phyloP scores from a whole-genome alignment of 352 stramenopile species.

The Phytophthora pluvialis region DNA sequence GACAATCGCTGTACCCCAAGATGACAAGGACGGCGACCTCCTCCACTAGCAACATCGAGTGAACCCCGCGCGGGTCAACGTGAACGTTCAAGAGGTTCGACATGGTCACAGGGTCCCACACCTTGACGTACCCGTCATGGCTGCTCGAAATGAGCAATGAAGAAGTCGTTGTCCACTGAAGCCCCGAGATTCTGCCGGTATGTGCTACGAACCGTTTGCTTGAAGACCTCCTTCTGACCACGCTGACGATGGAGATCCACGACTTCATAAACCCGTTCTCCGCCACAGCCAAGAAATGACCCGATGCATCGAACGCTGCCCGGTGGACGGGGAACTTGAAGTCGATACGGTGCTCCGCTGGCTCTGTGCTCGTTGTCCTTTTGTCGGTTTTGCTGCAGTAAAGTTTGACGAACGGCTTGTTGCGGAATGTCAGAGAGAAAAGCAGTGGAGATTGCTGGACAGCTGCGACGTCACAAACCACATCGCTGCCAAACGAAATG shows the following conservation, averaged over 20 bases:
- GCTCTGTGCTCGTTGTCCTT: background rate
- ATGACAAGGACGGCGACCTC: constrained; percentile 35
- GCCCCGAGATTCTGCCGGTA: constrained; percentile 50
- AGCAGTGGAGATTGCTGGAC: constrained; percentile 3
- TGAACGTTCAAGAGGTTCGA: constrained; percentile 44
- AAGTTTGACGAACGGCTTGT: constrained; percentile 37
- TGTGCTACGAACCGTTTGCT: constrained; percentile 60
- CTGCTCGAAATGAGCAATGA: constrained; percentile 56
- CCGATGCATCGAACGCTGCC: constrained; percentile 43
- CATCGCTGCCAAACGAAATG: constrained; percentile 17
- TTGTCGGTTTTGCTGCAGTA: constrained; percentile 5
- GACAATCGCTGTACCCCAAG: constrained; percentile 48
- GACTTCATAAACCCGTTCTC: constrained; percentile 57
- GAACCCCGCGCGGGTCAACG: constrained; percentile 51
- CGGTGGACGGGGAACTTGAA: constrained; percentile 51
- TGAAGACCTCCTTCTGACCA: constrained; percentile 22
- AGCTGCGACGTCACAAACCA: constrained; percentile 35
- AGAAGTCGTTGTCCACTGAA: constrained; percentile 57
- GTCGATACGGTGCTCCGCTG: constrained; percentile 22
- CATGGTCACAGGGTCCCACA: constrained; percentile 51
- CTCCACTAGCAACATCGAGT: constrained; percentile 43
- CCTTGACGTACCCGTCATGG: constrained; percentile 68
- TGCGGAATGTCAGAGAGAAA: constrained; percentile 36
- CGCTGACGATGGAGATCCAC: constrained; percentile 59
- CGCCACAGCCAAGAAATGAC: constrained; percentile 48